phyloP scores from a whole-genome alignment of 1,284 basidiomycete species.

The Rhodotorula sp. region DNA sequence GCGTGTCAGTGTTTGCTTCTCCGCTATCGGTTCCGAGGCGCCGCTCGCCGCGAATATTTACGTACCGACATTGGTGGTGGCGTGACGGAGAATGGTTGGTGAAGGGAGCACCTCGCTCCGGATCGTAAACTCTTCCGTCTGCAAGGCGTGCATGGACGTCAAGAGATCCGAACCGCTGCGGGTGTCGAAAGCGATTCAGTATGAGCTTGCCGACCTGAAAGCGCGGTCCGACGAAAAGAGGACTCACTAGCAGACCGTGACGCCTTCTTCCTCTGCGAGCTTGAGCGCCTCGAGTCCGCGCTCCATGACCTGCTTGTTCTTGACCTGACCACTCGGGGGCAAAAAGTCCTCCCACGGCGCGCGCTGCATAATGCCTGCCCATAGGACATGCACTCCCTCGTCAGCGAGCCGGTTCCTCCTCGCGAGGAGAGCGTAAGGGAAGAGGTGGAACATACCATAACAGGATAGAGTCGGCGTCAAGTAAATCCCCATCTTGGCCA shows the following conservation, averaged over 20 bases:
- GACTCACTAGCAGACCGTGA: slow-evolving; percentile 49
- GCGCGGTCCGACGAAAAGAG: too few relatives aligned
- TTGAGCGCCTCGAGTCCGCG: slow-evolving; percentile 51
- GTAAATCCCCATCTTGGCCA: slow-evolving; percentile 52
- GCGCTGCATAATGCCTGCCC: slow-evolving; percentile 54
- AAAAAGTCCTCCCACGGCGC: slow-evolving; percentile 55
- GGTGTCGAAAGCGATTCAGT: background rate
- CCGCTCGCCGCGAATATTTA: too few relatives aligned
- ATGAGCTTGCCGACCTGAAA: too few relatives aligned
- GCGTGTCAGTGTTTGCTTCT: too few relatives aligned
- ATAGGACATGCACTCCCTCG: slow-evolving; percentile 41
- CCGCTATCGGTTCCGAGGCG: too few relatives aligned
- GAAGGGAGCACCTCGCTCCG: slow-evolving; percentile 52
- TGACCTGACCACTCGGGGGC: slow-evolving; percentile 50
- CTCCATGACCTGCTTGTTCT: slow-evolving; percentile 54
- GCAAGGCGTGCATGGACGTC: slow-evolving; percentile 52
- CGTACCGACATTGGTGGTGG: slow-evolving; percentile 52
- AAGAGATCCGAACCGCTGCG: slow-evolving; percentile 52
- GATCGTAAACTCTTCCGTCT: slow-evolving; percentile 53
- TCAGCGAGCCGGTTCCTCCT: too few relatives aligned
- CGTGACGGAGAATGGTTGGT: slow-evolving; percentile 52
- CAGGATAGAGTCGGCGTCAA: slow-evolving; percentile 52
- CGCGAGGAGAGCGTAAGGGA: too few relatives aligned
- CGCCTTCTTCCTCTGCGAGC: slow-evolving; percentile 51
- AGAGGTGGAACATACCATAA: background rate